These are phyloP conservation scores for Auxenochlorella pyrenoidosa DNA, from an alignment of 139 green algal species.

Conservation along the genomic window DNA sequence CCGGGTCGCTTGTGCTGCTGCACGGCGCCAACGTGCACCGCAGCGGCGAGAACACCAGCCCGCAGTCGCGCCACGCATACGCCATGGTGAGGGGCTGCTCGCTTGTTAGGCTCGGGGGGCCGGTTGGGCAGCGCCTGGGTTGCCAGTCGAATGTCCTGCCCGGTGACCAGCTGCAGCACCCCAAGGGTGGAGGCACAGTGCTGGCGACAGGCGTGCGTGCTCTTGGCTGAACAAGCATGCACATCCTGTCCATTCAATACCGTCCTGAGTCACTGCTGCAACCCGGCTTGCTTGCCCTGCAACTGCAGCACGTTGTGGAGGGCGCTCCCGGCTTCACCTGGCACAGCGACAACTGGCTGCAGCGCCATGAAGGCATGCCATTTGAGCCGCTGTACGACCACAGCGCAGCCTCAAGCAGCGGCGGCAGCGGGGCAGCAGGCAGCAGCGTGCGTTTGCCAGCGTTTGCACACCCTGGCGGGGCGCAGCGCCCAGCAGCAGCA, in stretches of 20 bases:
- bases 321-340: slow-evolving; percentile 55
- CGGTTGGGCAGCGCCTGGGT: too few species aligned
- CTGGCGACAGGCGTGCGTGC: background rate
- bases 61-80: slow-evolving; percentile 80
- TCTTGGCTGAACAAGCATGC: background rate
- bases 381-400: slow-evolving; percentile 75
- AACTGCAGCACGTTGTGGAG: slow-evolving; percentile 78
- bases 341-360: slow-evolving; percentile 84
- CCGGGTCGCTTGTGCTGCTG: slow-evolving; percentile 89
- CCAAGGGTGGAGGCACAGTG: background rate
- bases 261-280: background rate
- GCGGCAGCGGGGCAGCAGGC: background rate
- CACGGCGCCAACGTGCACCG: slow-evolving; percentile 85
- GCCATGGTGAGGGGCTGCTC: slow-evolving; percentile 48
- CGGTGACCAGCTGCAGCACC: background rate
- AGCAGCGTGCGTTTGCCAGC: background rate
- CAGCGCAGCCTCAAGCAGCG: background rate
- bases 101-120: too few species aligned
- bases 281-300: background rate
- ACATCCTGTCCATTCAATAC: background rate
- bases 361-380: slow-evolving; percentile 62
- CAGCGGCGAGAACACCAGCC: slow-evolving; percentile 57
- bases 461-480: background rate
- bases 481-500: background rate
- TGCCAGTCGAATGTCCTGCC: too few species aligned